Evolutionary conservation across 1,284 basidiomycete species (phyloP), one percentile per base, ranked within the genome.

Genomic region (Pascua guehoae): DNA sequence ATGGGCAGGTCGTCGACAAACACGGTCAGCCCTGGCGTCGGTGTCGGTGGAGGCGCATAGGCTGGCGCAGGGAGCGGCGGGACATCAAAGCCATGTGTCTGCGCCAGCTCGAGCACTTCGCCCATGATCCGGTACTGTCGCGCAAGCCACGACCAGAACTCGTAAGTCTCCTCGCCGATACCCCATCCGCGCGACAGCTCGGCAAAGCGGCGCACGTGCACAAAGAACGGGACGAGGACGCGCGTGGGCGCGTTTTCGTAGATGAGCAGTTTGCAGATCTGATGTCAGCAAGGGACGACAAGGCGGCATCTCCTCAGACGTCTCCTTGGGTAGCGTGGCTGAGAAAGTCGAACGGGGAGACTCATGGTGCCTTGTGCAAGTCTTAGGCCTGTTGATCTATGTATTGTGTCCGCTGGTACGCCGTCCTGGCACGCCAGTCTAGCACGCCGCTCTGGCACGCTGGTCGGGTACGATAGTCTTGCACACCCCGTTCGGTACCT

Each of bases 81-180:
- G 51, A 57, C 53, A 39, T 0, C 53, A 56, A 43, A 80, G 1
- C 86, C 86, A 0, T 84, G 82, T 32, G 83, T 81, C 0, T 86
- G 82, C 1, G 88, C 92, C 61, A 89, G 84, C 61, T 95, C 91
- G 2, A 95, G 81, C 2, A 96, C 79, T 72, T 96, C 93, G 12
- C 88, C 91, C 38, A 96, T 83, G 17, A 92, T 83, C 8, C 91
- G 87, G 69, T 95, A 91, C 88, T 97, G 92, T 69, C 93, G 82
- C 9, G 89, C 88, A 51, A 93, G 81, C 95, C 94, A 98, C 65
- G 88, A 89, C 95, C 95, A 98, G 71, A 87, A 98, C 73, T 98
- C 96, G 66, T 89, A 96, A 0, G 91, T 96, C 67, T 92, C 88
- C 66, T 93, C 90, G n/a, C 93, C 93, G 53, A 98, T 97, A 4